These are phyloP conservation scores for Podospora australis DNA, from an alignment of 495 filamentous ascomycete species.

Conservation along the genomic window DNA sequence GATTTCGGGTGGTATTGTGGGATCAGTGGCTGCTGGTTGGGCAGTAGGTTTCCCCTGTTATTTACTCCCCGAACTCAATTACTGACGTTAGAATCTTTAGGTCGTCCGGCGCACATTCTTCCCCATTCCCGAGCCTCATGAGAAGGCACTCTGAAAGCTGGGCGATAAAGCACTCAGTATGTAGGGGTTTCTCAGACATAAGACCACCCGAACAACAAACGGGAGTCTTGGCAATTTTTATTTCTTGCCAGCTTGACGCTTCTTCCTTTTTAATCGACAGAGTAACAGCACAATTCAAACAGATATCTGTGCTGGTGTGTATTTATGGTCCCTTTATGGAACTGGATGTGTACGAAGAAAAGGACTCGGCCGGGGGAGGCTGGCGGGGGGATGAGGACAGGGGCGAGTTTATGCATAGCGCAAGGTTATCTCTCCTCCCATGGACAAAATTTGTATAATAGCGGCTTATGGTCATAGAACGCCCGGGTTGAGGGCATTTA, in stretches of 20 bases:
- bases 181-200: too few species aligned
- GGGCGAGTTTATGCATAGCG: slow-evolving; percentile 28
- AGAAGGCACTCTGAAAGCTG: slow-evolving; percentile 6
- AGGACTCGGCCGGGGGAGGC: neutral
- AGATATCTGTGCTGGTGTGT: too few species aligned
- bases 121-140: slow-evolving; percentile 14
- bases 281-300: too few species aligned
- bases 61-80: too few species aligned
- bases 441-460: slow-evolving; percentile 27
- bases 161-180: too few species aligned
- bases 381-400: slow-evolving; percentile 8
- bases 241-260: neutral
- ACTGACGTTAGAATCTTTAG: slow-evolving; percentile 12
- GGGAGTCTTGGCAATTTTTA: too few species aligned
- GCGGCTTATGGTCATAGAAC: slow-evolving; percentile 25
- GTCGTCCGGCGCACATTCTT: slow-evolving; percentile 26
- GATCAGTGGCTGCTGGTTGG: slow-evolving; percentile 77
- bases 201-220: neutral
- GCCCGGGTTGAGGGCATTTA: slow-evolving; percentile 16
- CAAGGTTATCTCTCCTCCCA: slow-evolving; percentile 31
- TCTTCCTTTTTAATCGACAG: slow-evolving; percentile 20
- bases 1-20: slow-evolving; percentile 85
- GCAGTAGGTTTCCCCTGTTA: slow-evolving; percentile 54
- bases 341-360: slow-evolving; percentile 26
- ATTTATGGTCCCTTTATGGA: too few species aligned